These are phyloP conservation scores for Penicillium sp. DNA, from an alignment of 2,329 filamentous ascomycete genomes.

Conservation along the genomic window DNA sequence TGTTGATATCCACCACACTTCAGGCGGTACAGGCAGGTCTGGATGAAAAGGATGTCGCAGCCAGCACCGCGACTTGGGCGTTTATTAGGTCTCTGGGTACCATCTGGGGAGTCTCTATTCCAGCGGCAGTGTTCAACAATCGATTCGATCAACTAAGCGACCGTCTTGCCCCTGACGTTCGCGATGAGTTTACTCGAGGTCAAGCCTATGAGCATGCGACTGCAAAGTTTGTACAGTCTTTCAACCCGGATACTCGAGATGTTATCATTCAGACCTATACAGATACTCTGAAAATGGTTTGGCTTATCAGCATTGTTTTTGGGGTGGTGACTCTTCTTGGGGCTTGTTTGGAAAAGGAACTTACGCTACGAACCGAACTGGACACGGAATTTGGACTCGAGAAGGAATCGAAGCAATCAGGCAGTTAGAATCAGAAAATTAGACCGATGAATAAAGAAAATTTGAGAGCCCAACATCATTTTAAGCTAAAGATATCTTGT, in stretches of 20 bases:
- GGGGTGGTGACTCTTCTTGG: slow-evolving; percentile 19
- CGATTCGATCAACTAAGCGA: not conserved
- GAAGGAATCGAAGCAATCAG: not conserved
- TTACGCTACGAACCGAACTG: slow-evolving; percentile 19
- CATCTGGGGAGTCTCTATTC: slow-evolving; percentile 34
- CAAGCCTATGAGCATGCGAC: slow-evolving; percentile 26
- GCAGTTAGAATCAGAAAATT: no score
- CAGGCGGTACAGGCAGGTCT: slow-evolving; percentile 28
- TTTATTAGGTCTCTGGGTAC: slow-evolving; percentile 33
- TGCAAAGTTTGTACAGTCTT: slow-evolving; percentile 9
- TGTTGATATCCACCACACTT: slow-evolving; percentile 15
- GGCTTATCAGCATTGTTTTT: slow-evolving; percentile 22
- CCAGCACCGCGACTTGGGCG: slow-evolving; percentile 24
- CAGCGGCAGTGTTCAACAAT: slow-evolving; percentile 40
- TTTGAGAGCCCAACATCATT: no score
- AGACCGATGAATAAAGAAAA: no score
- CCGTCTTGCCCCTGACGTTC: slow-evolving; percentile 13
- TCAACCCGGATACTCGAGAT: not conserved
- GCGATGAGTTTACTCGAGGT: slow-evolving; percentile 16
- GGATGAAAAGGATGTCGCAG: slow-evolving; percentile 26
- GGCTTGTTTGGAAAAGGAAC: slow-evolving; percentile 17
- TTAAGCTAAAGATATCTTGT: no score
- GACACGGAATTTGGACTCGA: slow-evolving; percentile 8
- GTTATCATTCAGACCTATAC: slow-evolving; percentile 12
- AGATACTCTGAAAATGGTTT: slow-evolving; percentile 17